Conservation (phyloP, 176 grass and related monocot species). For the Eremochloa ophiuroides region DNA sequence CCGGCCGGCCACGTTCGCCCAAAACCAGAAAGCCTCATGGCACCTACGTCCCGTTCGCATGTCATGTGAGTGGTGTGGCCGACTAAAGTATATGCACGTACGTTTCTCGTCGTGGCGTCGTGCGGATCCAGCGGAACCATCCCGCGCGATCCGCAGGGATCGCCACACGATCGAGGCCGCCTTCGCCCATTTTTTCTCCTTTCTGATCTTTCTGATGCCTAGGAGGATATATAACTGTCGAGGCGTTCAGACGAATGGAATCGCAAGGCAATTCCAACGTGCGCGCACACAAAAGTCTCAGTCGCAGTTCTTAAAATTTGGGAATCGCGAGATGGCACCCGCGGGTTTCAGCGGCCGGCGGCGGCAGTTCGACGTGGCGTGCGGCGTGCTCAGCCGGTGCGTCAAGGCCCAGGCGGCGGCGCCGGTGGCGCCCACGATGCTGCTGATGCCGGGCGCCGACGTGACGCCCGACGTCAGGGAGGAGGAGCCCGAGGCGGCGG, state of each 20-base stretch:
- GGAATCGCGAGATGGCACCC: background rate
- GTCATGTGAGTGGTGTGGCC: background rate
- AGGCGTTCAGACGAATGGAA: background rate
- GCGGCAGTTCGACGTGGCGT: background rate
- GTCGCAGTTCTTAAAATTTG: background rate
- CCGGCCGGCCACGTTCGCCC: background rate
- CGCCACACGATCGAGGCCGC: background rate
- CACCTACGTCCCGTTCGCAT: background rate
- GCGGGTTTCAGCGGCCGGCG: background rate
- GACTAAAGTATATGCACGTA: background rate
- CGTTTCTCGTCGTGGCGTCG: background rate
- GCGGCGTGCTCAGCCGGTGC: background rate
- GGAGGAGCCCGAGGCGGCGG: background rate
- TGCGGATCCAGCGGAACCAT: background rate
- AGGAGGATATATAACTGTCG: background rate
- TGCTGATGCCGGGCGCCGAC: conserved; percentile 23
- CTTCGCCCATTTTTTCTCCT: background rate
- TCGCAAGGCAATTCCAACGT: background rate
- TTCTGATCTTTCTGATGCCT: too few species aligned
- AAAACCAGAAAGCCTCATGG: background rate
- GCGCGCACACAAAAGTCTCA: background rate
- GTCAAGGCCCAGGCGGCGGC: background rate
- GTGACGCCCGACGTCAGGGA: background rate
- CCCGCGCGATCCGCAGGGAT: background rate
- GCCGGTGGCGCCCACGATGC: background rate